Evolutionary conservation across 129 eudicot genomes (phyloP), one percentile per base, ranked within the genome.

Genomic region (Oenanthe sinensis): DNA sequence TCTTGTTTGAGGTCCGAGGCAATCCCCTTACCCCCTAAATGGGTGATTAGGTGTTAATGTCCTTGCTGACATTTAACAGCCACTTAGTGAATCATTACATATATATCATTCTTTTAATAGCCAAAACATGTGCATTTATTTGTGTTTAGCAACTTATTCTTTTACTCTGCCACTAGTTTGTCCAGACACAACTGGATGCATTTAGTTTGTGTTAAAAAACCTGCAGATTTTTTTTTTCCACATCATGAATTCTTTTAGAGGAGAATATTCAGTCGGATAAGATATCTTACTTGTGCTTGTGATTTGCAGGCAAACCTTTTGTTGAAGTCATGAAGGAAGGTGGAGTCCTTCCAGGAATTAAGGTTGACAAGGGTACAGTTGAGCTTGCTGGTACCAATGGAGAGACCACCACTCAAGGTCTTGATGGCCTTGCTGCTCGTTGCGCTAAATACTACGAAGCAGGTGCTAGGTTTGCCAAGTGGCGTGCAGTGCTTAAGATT

Each of bases 331-430:
- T 94, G 84, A 94, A 90, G 91, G 98, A 94, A 37, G 97, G 86
- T 30, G 92, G 93, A 80, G 98, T 94, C 37, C 96, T 94, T 47
- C 96, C 98, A 8, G 98, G 98, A 24, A 94, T 94, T 79, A 94
- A 94, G 90, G 98, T 94, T 43, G 98, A 94, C 97, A 94, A 94
- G 96, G 98, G 98, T 80, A 88, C 93, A 12, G 98, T 94, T 44
- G 98, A 86, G 81, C 94, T 94, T 14, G 97, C 98, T 60, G 98
- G 98, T 36, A 94, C 98, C 71, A 78, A 94, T 33, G 93, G 97
- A 6, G 98, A 94, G 89, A 94, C 98, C 87, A 91, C 97, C 71
- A 94, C 98, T 82, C 98, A 91, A 78, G 98, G 98, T 75, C 93
- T 94, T 24, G 98, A 94, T 63, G 98, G 88, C 75, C 93, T 94